Evolutionary conservation across 2,329 filamentous ascomycete species (phyloP).

Genomic region (Diaporthe vaccinii): DNA sequence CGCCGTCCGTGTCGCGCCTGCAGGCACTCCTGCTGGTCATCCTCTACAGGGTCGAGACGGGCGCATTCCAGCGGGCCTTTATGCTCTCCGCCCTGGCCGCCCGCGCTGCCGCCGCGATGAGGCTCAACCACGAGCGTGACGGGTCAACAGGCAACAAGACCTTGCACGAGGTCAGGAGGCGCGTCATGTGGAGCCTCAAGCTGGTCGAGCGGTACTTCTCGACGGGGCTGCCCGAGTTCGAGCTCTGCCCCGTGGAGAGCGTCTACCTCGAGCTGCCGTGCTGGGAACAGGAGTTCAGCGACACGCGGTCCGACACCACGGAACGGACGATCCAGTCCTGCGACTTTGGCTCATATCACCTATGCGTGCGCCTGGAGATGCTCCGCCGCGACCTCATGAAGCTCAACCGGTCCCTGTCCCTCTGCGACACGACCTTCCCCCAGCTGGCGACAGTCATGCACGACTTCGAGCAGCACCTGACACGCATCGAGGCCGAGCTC

Average conservation of each 20-base stretch:
- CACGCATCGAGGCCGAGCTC: slow-evolving; percentile 33
- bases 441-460: slow-evolving; percentile 36
- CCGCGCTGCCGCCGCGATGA: slow-evolving; percentile 57
- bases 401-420: slow-evolving; percentile 39
- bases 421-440: slow-evolving; percentile 34
- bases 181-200: slow-evolving; percentile 61
- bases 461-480: slow-evolving; percentile 38
- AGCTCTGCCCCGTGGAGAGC: slow-evolving; percentile 57
- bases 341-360: slow-evolving; percentile 39
- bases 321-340: slow-evolving; percentile 32
- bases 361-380: slow-evolving; percentile 45
- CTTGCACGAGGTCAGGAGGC: slow-evolving; percentile 57
- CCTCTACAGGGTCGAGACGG: slow-evolving; percentile 59
- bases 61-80: slow-evolving; percentile 59
- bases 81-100: slow-evolving; percentile 60
- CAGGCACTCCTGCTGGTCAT: slow-evolving; percentile 61
- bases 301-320: not conserved
- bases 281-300: slow-evolving; percentile 58
- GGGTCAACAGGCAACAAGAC: slow-evolving; percentile 48
- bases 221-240: slow-evolving; percentile 59
- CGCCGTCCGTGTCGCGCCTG: slow-evolving; percentile 44
- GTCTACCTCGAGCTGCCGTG: slow-evolving; percentile 59
- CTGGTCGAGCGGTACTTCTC: slow-evolving; percentile 59
- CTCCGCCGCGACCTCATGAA: slow-evolving; percentile 43
- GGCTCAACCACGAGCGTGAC: slow-evolving; percentile 58